Conservation (phyloP, 2,329 filamentous ascomycete genomes). For the Talaromyces sp. region DNA sequence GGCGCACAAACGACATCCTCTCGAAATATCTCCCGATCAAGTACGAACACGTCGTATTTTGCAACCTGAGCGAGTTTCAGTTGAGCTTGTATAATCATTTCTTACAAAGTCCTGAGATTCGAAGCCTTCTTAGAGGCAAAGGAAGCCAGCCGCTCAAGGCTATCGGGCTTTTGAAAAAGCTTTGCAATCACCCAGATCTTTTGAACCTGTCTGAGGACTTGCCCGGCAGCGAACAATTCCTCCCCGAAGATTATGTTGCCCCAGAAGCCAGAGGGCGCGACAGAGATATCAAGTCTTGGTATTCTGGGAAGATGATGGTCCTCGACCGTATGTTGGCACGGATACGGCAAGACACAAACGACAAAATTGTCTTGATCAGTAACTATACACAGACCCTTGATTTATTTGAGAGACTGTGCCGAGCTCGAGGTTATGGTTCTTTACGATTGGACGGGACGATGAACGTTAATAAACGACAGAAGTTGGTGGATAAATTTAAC, state of each 20-base stretch:
- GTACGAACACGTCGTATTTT: constrained; percentile 99
- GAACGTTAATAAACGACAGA: constrained; percentile 95
- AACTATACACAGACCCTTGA: constrained; percentile 97
- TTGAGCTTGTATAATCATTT: constrained; percentile 94
- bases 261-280: constrained; percentile 85
- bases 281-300: constrained; percentile 88
- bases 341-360: constrained; percentile 92
- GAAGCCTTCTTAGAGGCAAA: constrained; percentile 84
- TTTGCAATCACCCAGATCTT: constrained; percentile 96
- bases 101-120: constrained; percentile 90
- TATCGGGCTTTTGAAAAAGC: constrained; percentile 93
- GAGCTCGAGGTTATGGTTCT: constrained; percentile 74
- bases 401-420: constrained; percentile 86
- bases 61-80: constrained; percentile 89
- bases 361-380: constrained; percentile 98
- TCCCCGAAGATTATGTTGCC: constrained; percentile 80
- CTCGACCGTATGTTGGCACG: constrained; percentile 96
- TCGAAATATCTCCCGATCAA: constrained; percentile 98
- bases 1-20: constrained; percentile 93
- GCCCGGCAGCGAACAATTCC: constrained; percentile 76
- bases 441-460: constrained; percentile 93
- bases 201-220: constrained; percentile 77
- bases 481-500: constrained; percentile 97
- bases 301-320: constrained; percentile 97
- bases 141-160: constrained; percentile 94